Evolutionary conservation across 2,329 filamentous ascomycete genomes (phyloP), one percentile per base, ranked within the genome.

Genomic region (Claviceps purpurea): DNA sequence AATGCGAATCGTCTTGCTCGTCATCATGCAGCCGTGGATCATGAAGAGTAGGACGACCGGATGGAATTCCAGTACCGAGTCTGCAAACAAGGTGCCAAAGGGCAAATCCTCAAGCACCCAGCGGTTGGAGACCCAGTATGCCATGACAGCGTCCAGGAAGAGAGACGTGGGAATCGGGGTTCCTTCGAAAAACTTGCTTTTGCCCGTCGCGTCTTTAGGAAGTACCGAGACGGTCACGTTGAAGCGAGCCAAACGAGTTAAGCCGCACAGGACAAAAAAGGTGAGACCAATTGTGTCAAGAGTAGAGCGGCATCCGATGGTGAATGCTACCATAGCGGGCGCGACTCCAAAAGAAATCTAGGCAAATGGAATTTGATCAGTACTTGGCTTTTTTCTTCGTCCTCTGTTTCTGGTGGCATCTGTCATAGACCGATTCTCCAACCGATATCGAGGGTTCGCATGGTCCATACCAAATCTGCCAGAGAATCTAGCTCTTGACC

Each of bases 401-500:
- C 26, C 8, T 4, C 7, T 47, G 18, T 37, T 47, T 18, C 7
- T 11, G 10, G 16, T 18, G 1, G 13, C 2, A 34, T 46, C n/a
- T 22, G 45, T 22, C 34, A 47, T 22, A 7, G n/a, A 13, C 10
- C 2, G 45, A 8, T 11, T 47, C 7, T 20, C n/a, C 26, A 10
- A 20, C 10, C 8, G 26, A 22, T 20, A 4, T 4, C 30, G 10
- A n/a, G 20, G 2, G 11, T 43, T 11, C 49, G 50, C 7, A 44
- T 39, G 3, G 41, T 40, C 7, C 79, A 30, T 84, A 95, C 89
- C 75, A 98, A 68, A 67, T 98, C 93, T 52, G 93, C 93, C 47
- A 98, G 76, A 6, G 91, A 97, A 68, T 98, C 93, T 52, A 98
- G 74, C 70, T 98, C 93, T 69, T 96, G 91, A 13, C 93, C 93